Evolutionary conservation across 2,329 filamentous ascomycete species (phyloP).

Genomic region (Penicillium hordei): DNA sequence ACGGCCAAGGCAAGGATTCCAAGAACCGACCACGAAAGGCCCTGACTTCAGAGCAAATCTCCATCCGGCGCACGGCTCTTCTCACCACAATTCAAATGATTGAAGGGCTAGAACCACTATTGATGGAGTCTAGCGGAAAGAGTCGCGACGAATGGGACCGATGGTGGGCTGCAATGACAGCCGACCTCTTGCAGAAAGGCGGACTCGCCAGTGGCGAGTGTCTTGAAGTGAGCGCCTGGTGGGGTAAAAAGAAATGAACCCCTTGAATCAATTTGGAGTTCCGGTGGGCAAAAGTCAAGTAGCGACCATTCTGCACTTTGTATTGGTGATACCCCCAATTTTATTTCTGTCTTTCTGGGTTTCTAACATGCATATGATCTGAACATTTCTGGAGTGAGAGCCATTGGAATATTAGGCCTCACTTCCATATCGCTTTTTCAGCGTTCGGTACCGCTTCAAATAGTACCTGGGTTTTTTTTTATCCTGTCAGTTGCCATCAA

Average conservation of each 20-base stretch:
- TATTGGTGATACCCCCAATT: constrained; percentile 42
- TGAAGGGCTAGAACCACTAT: constrained; percentile 76
- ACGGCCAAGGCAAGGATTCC: constrained; percentile 48
- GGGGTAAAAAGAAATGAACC: constrained; percentile 56
- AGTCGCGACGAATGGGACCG: constrained; percentile 88
- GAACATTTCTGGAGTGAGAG: constrained; percentile 16
- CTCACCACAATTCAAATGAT: constrained; percentile 79
- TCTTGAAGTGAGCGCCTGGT: constrained; percentile 67
- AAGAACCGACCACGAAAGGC: constrained; percentile 44
- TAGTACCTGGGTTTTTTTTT: constrained; percentile 65
- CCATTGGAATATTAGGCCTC: constrained; percentile 19
- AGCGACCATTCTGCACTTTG: constrained; percentile 35
- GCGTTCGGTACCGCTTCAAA: constrained; percentile 82
- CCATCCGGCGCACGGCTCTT: constrained; percentile 76
- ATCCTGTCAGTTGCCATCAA: constrained; percentile 24
- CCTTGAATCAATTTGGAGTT: constrained; percentile 30
- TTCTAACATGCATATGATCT: constrained; percentile 25
- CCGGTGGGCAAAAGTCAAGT: constrained; percentile 30
- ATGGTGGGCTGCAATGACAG: constrained; percentile 86
- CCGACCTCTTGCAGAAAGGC: constrained; percentile 74
- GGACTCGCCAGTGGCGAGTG: constrained; percentile 83
- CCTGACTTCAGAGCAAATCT: constrained; percentile 67
- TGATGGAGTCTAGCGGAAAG: constrained; percentile 81
- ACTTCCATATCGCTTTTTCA: constrained; percentile 75
- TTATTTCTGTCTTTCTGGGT: constrained; percentile 22